Evolutionary conservation across 805 yeast genomes (phyloP), one percentile per base, ranked within the genome.

Genomic region (Hanseniaspora thailandica): DNA sequence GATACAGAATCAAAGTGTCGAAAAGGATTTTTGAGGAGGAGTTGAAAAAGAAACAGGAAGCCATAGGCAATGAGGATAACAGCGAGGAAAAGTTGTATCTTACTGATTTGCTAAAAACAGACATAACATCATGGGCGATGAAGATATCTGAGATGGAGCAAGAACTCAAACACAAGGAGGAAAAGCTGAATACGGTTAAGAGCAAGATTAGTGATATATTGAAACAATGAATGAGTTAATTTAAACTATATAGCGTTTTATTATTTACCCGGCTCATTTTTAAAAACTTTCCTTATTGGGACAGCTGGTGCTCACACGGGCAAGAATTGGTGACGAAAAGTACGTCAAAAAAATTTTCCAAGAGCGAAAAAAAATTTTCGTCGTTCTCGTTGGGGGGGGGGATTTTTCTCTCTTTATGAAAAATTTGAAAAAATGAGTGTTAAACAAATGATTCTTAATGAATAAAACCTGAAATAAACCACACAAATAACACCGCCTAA

Each of bases 41-140:
- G 22, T 12, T 50, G 22, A 23, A 20, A 19, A 22, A 34, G 38
- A 23, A 15, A 17, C 26, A 33, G 26, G 36, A 5, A 2, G 47
- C 23, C 4, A 30, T 30, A 30, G 33, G 33, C 9, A 30, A 30
- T 3, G 34, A 31, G 34, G 30, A 5, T 3, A 20, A 13, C 23
- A 40, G 9, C 1, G 38, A 35, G 2, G 19, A 13, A 15, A 19
- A 13, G 19, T 9, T 54, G n/a, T 31, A 30, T 15, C 55, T 61
- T 40, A 57, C 52, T 22, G 57, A 59, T 20, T 56, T 66, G 28
- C 49, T 66, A 23, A 57, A 63, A 47, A 62, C 62, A 35, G 57
- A 60, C 9, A 53, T 63, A 1, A 61, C 60, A 2, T 65, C 65
- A 26, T 67, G 70, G 70, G 59, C 62, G 2, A 48, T 56, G 36